A percentile compares a stretch with the other conserved stretches of the same genome.
Conservation (phyloP, 257 asterid genomes). For the Solanum pinnatisectum region DNA sequence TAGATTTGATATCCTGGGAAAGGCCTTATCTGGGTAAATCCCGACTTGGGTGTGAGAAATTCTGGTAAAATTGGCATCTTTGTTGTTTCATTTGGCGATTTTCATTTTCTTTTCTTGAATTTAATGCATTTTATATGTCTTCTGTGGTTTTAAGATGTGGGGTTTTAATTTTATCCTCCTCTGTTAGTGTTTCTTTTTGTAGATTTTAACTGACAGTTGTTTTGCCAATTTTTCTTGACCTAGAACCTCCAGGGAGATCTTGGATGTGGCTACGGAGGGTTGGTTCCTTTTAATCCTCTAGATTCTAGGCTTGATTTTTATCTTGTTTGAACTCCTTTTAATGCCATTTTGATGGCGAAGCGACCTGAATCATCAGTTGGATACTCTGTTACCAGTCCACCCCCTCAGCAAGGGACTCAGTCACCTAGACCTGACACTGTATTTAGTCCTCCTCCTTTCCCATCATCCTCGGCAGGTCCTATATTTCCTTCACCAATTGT, state of each 20-base stretch:
- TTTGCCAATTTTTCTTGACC: background rate
- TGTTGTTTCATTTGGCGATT: background rate
- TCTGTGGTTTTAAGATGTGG: background rate
- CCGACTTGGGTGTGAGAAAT: background rate
- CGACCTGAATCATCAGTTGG: constrained; percentile 42
- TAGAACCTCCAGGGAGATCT: background rate
- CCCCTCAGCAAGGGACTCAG: constrained; percentile 14
- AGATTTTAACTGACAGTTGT: background rate
- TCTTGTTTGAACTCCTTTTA: background rate
- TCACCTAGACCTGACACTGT: constrained; percentile 10
- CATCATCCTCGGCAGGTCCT: constrained; percentile 40
- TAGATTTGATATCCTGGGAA: background rate
- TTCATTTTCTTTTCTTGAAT: background rate
- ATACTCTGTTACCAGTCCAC: constrained; percentile 19
- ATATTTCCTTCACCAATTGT: constrained; percentile 49
- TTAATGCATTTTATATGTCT: background rate
- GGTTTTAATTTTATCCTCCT: background rate
- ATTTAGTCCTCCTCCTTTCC: constrained; percentile 34
- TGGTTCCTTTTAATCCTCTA: background rate
- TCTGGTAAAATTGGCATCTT: background rate
- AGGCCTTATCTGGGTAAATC: background rate
- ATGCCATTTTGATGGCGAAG: constrained; percentile 36
- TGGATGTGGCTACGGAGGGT: background rate
- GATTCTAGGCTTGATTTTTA: background rate
- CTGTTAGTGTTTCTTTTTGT: background rate